Evolutionary conservation across 257 asterid species (phyloP), one percentile per base, ranked within the genome.

Genomic region (Cruciata laevipes): DNA sequence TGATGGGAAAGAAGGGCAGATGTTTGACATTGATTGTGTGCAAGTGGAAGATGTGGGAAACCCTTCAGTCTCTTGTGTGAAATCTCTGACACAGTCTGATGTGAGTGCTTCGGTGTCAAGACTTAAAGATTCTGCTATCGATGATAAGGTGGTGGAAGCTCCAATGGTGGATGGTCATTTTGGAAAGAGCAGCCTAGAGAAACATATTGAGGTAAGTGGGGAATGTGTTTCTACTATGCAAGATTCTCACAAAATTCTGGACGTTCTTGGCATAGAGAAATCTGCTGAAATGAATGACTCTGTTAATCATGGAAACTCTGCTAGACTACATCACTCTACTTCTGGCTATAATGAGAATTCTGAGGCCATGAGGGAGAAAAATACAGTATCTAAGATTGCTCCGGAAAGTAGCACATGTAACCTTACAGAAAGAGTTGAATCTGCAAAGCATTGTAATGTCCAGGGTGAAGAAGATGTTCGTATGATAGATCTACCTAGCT

Each of bases 361-460:
- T 65, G 83, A 69, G 74, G 63, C 55, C 63, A 25, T 17, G 59
- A 66, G 65, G 47, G 80, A 73, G 73, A 82, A 79, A 65, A 70
- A 72, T 47, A 68, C 59, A 49, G 57, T 53, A 35, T 32, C 66
- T 42, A 77, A 77, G 42, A 67, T 49, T 17, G 61, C 62, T 65
- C 65, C 32, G 5, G 71, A 69, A 55, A 75, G 76, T 30, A 71
- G 66, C 52, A 25, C 61, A 68, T 67, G 76, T 55, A 76, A 69
- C 68, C 70, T 10, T 44, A 49, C 53, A 65, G 24, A 16, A 24
- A 76, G 79, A 69, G 78, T 58, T 71, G 83, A 75, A 44, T 27
- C 63, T 75, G 76, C 52, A 56, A 61, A 24, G 68, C 63, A 17
- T 21, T 37, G 61, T 75, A 47, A 51, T 18, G 51, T 61, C 60